Evolutionary conservation across 23 red algal genomes (phyloP).

Genomic region (Cyanidiococcus yangmingshanensis): DNA sequence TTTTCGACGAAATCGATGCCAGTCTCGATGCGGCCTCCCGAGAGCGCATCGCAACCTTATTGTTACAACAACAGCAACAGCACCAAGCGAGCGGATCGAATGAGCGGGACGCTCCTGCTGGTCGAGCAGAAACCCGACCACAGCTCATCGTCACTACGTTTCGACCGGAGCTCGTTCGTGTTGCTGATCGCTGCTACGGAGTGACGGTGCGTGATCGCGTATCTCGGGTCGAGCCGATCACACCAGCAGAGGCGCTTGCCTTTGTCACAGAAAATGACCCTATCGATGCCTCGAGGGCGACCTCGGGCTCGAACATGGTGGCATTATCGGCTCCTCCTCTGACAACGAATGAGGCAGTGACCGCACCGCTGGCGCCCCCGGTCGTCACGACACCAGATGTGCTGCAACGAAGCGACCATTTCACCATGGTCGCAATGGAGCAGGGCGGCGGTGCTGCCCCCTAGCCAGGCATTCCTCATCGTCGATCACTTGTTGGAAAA

Average conservation of each 20-base stretch:
- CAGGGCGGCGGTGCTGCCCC: too few relatives aligned
- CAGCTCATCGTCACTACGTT: slow-evolving; percentile 98
- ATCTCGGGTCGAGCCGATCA: slow-evolving; percentile 50
- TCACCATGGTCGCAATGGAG: too few relatives aligned
- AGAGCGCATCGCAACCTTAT: slow-evolving; percentile 53
- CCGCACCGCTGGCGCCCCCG: too few relatives aligned
- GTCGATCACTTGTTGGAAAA: too few relatives aligned
- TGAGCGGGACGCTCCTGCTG: background rate
- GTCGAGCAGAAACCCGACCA: background rate
- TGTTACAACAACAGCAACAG: slow-evolving; percentile 34
- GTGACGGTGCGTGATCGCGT: slow-evolving; percentile 60
- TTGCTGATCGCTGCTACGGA: slow-evolving; percentile 80
- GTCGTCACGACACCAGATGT: too few relatives aligned
- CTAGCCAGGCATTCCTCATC: too few relatives aligned
- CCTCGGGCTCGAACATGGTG: background rate
- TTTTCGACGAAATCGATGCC: slow-evolving; percentile 99
- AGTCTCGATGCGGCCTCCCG: slow-evolving; percentile 82
- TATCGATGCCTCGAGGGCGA: background rate
- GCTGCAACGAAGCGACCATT: too few relatives aligned
- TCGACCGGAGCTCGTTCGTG: slow-evolving; percentile 80
- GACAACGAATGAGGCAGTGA: too few relatives aligned
- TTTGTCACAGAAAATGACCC: slow-evolving; percentile 41
- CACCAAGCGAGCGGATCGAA: slow-evolving; percentile 22
- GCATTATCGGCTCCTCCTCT: background rate
- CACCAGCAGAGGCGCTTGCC: slow-evolving; percentile 47